Evolutionary conservation across 768 basidiomycete species (phyloP), one percentile per base, ranked within the genome.

Genomic region (Dioszegia crocea): DNA sequence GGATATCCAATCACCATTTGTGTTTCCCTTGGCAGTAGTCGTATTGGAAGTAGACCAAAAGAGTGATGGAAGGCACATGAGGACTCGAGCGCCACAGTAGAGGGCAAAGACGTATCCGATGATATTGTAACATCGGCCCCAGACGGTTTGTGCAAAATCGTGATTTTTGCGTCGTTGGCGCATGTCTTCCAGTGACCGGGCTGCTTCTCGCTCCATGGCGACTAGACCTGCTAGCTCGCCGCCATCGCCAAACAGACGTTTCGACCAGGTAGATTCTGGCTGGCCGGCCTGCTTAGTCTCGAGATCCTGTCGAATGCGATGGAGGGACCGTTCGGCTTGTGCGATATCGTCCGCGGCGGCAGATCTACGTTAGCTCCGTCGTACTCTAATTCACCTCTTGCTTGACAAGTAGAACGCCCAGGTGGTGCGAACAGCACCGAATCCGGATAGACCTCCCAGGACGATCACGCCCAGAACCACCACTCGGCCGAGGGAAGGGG

Each of bases 1-100:
- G 5, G 73, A 75, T n/a, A 76, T 76, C 75, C 75, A 76, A 53
- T 76, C 75, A 16, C 73, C 73, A 40, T 75, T 76, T 39, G 70
- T 74, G 16, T 33, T 33, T 6, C 70, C 73, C 27, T 23, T 24
- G 10, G 33, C 33, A 14, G 36, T 49, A 14, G 39, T 27, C 11
- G 36, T 3, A 19, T 63, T 59, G n/a, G 62, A 64, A 14, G 66
- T 65, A 1, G 70, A 57, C 27, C 68, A 71, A 50, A 76, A 67
- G 33, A 76, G 46, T 1, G 75, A 73, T 0, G 71, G 70, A 6
- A 76, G 63, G 55, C 73, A 74, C 71, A 76, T 73, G 21, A 69
- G 27, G 9, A 76, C 54, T 17, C 75, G 66, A 24, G 75, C 73
- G 1, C 68, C 66, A 57, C 75, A 76, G 54, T 76, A 76, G 21